Conservation (phyloP, 352 stramenopile species). For the Globisporangium paroecandrum region DNA sequence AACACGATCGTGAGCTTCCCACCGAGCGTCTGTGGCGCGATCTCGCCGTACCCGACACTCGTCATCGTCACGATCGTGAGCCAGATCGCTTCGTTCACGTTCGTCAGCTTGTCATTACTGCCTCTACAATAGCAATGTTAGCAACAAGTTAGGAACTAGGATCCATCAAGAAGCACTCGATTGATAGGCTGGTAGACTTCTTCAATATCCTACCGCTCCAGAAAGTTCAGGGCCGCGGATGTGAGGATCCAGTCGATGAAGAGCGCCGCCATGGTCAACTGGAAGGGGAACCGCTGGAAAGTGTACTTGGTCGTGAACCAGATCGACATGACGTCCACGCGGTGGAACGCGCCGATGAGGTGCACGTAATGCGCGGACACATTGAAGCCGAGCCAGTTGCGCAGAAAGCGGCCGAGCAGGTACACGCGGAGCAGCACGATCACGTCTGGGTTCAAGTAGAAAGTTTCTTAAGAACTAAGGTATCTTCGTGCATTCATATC, state of each 20-base stretch:
- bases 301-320: constrained; percentile 64
- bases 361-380: constrained; percentile 34
- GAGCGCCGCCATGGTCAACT: constrained; percentile 34
- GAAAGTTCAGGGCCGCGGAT: constrained; percentile 51
- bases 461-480: background rate
- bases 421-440: constrained; percentile 53
- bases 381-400: constrained; percentile 44
- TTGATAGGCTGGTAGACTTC: background rate
- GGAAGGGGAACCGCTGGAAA: constrained; percentile 47
- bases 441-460: constrained; percentile 24
- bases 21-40: constrained; percentile 41
- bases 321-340: constrained; percentile 50
- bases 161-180: background rate
- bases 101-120: constrained; percentile 42
- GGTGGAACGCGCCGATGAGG: constrained; percentile 47
- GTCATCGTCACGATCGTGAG: constrained; percentile 70
- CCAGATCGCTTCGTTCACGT: constrained; percentile 46
- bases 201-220: constrained; percentile 35
- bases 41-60: constrained; percentile 57
- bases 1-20: constrained; percentile 55
- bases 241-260: constrained; percentile 54
- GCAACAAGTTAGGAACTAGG: background rate
- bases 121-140: constrained; percentile 18
- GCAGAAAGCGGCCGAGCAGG: constrained; percentile 46
- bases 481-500: background rate